Percentiles rank a stretch among this genome's conserved stretches.
Conservation (phyloP, 2,329 filamentous ascomycete genomes). For the Coniochaeta prunicola region DNA sequence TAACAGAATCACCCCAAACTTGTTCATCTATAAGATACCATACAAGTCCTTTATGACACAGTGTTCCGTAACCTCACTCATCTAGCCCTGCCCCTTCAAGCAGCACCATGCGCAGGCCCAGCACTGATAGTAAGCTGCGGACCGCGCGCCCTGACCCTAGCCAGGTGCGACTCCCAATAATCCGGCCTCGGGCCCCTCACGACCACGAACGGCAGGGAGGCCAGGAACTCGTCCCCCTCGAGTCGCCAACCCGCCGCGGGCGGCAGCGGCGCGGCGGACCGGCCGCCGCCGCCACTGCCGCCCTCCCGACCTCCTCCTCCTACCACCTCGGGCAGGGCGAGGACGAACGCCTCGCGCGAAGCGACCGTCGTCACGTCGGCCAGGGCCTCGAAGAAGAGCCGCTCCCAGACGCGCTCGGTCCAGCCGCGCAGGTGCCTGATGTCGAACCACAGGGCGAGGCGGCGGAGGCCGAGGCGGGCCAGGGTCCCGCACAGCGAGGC, state of each 20-base stretch:
- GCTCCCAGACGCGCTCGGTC: conserved; percentile 21
- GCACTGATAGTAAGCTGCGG: background rate
- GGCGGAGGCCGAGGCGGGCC: conserved; percentile 10
- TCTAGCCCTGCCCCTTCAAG: no score
- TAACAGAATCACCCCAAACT: no score
- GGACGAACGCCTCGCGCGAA: conserved; percentile 8
- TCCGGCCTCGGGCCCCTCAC: conserved; percentile 15
- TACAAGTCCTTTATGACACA: no score
- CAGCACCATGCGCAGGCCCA: background rate
- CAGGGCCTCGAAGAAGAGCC: conserved; percentile 16
- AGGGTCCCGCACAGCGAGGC: conserved; percentile 16
- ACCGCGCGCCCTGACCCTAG: background rate
- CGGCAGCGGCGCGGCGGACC: no score
- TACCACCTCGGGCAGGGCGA: conserved; percentile 14
- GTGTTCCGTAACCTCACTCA: background rate
- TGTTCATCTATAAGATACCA: no score
- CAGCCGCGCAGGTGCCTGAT: conserved; percentile 20
- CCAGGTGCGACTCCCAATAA: conserved; percentile 16
- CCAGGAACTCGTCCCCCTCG: conserved; percentile 8
- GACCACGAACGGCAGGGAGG: conserved; percentile 12
- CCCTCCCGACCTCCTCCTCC: conserved; percentile 4
- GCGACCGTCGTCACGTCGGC: conserved; percentile 4
- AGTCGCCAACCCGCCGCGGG: no score
- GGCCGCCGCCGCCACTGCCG: no score
- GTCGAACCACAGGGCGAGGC: conserved; percentile 20